Conservation (phyloP, 2,329 filamentous ascomycete species). For the Colletotrichum sp. region DNA sequence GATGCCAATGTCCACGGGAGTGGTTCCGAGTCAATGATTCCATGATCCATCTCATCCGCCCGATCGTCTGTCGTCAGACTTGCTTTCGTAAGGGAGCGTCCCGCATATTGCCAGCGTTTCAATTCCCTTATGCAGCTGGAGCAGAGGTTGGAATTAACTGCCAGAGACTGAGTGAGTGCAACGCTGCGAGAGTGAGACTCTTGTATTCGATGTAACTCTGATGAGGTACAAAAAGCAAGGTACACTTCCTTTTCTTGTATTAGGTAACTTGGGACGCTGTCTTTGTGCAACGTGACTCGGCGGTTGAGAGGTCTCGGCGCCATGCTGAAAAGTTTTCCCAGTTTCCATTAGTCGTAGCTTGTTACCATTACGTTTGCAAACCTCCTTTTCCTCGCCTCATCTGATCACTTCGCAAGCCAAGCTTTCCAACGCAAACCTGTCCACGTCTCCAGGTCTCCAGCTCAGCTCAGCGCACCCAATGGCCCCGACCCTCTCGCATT, state of each 20-base stretch:
- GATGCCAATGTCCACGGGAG: neutral
- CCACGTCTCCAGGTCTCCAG: neutral
- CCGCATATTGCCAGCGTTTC: neutral
- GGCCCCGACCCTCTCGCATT: neutral
- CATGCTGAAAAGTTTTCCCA: slow-evolving; percentile 13
- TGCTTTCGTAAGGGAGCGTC: neutral
- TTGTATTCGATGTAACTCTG: neutral
- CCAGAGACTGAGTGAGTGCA: neutral
- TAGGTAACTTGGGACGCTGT: neutral
- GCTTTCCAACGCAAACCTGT: neutral
- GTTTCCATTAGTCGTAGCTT: slow-evolving; percentile 20
- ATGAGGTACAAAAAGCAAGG: neutral
- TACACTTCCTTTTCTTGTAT: neutral
- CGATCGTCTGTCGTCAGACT: neutral
- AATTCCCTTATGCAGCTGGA: neutral
- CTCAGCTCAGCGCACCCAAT: neutral
- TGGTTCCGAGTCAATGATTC: neutral
- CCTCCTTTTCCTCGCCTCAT: slow-evolving; percentile 20
- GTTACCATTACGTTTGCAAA: slow-evolving; percentile 33
- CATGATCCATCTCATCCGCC: neutral
- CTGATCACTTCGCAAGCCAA: slow-evolving; percentile 13
- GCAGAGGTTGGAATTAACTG: neutral
- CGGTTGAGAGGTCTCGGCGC: slow-evolving; percentile 6
- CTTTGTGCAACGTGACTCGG: slow-evolving; percentile 2
- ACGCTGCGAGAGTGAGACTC: neutral